A percentile compares a stretch with the other conserved stretches of the same genome.
These are phyloP conservation scores for Cicer chorassanicum DNA, from an alignment of 306 rosid genomes.

Conservation along the genomic window DNA sequence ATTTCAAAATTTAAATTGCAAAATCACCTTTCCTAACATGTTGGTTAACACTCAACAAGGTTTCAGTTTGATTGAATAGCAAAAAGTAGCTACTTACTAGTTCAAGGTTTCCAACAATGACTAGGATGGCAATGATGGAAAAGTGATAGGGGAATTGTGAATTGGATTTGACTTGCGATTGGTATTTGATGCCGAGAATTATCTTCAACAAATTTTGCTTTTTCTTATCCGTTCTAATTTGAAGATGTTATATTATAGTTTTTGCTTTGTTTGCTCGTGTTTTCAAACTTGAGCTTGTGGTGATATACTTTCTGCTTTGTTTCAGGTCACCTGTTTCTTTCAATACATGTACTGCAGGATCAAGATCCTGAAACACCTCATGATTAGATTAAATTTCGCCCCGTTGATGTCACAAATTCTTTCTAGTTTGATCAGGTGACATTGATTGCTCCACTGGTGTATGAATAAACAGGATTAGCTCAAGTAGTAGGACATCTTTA, in stretches of 20 bases:
- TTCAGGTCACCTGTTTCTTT: conserved; percentile 39
- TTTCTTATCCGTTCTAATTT: background rate
- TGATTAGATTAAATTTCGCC: conserved; percentile 7
- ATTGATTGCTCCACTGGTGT: conserved; percentile 30
- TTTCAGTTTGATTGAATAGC: conserved; percentile 7
- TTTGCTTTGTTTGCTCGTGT: background rate
- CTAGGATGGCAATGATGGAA: conserved; percentile 7
- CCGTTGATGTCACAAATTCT: conserved; percentile 11
- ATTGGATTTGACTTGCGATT: conserved; percentile 18
- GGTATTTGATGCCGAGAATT: background rate
- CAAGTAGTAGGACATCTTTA: background rate
- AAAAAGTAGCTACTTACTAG: conserved; percentile 15
- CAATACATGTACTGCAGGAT: conserved; percentile 18
- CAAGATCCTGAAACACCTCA: background rate
- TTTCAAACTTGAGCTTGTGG: background rate
- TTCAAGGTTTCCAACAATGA: conserved; percentile 1
- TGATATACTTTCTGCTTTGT: background rate
- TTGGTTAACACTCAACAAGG: background rate
- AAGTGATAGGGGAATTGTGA: background rate
- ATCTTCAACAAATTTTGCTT: conserved; percentile 1
- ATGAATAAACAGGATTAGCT: conserved; percentile 36
- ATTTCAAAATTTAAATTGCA: background rate
- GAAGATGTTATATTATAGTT: background rate
- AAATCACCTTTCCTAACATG: background rate
- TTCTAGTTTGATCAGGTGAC: conserved; percentile 39